These are phyloP conservation scores for Blastomyces emzantsi DNA, from an alignment of 2,329 filamentous ascomycete species.

Conservation along the genomic window DNA sequence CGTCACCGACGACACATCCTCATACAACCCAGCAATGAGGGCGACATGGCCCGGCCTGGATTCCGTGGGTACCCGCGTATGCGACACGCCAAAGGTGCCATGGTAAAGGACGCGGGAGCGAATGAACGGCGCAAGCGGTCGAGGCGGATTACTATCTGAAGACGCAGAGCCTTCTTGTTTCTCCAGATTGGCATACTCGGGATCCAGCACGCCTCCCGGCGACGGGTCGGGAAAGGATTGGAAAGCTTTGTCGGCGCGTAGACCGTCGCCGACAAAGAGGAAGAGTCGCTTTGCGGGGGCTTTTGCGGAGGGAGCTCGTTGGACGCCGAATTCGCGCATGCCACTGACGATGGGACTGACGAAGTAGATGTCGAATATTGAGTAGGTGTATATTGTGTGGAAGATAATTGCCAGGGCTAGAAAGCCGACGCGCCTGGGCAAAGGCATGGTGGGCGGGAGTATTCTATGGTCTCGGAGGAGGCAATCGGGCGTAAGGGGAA, in stretches of 20 bases:
- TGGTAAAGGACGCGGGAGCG: slow-evolving; percentile 80
- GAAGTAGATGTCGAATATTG: slow-evolving; percentile 98
- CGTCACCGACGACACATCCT: slow-evolving; percentile 94
- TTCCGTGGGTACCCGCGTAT: slow-evolving; percentile 93
- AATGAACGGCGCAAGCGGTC: slow-evolving; percentile 81
- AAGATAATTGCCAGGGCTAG: slow-evolving; percentile 82
- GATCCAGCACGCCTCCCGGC: slow-evolving; percentile 27
- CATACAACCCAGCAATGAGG: slow-evolving; percentile 90
- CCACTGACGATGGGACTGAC: slow-evolving; percentile 94
- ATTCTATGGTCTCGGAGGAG: background rate
- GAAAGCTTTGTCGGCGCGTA: slow-evolving; percentile 96
- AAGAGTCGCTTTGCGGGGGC: slow-evolving; percentile 84
- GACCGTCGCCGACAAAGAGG: slow-evolving; percentile 91
- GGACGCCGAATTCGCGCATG: slow-evolving; percentile 72
- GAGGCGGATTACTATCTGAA: slow-evolving; percentile 45
- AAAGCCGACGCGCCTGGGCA: slow-evolving; percentile 66
- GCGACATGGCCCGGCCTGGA: slow-evolving; percentile 95
- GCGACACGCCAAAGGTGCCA: slow-evolving; percentile 93
- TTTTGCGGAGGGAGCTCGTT: slow-evolving; percentile 50
- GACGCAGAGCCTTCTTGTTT: background rate
- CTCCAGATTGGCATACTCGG: slow-evolving; percentile 37
- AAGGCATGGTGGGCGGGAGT: slow-evolving; percentile 33
- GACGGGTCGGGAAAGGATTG: slow-evolving; percentile 87
- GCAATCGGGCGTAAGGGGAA: background rate
- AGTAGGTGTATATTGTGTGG: slow-evolving; percentile 86